A percentile compares a stretch with the other conserved stretches of the same genome.
phyloP scores from a whole-genome alignment of 2,329 filamentous ascomycete genomes.

The Blastomyces gilchristii region DNA sequence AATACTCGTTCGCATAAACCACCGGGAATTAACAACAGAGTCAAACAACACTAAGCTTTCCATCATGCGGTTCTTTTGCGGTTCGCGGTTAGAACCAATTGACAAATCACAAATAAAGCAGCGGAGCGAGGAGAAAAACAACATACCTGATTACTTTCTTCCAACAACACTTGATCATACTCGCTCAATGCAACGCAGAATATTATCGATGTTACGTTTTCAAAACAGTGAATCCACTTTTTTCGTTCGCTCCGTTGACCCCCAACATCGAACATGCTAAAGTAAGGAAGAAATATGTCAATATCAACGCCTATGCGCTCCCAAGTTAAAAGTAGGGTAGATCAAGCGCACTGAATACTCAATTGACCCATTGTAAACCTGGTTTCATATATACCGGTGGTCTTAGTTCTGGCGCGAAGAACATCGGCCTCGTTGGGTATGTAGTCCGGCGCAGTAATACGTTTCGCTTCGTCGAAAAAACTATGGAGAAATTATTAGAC shows the following conservation, averaged over 20 bases:
- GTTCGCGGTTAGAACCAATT: slow-evolving; percentile 8
- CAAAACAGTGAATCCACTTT: slow-evolving; percentile 99
- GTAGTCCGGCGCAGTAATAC: slow-evolving; percentile 77
- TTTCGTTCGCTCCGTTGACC: slow-evolving; percentile 95
- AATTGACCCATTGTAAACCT: slow-evolving; percentile 97
- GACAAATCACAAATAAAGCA: no score
- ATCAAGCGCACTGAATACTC: slow-evolving; percentile 78
- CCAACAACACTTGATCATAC: slow-evolving; percentile 92
- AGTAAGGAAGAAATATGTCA: background rate
- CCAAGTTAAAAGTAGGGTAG: background rate
- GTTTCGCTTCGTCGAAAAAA: slow-evolving; percentile 86
- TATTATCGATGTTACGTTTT: slow-evolving; percentile 98
- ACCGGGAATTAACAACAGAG: slow-evolving; percentile 95
- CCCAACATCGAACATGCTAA: slow-evolving; percentile 97
- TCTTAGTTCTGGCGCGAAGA: slow-evolving; percentile 89
- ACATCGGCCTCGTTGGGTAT: slow-evolving; percentile 92
- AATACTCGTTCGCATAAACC: slow-evolving; percentile 98
- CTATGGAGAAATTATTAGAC: slow-evolving; percentile 39
- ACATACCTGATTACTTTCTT: slow-evolving; percentile 90
- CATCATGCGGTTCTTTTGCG: slow-evolving; percentile 89
- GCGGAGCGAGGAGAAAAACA: background rate
- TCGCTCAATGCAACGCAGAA: slow-evolving; percentile 97
- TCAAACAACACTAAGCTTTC: slow-evolving; percentile 93
- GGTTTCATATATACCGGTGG: slow-evolving; percentile 97
- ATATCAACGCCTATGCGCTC: slow-evolving; percentile 18